Evolutionary conservation across 2,329 filamentous ascomycete genomes (phyloP).

Genomic region (Colletotrichum incanum): DNA sequence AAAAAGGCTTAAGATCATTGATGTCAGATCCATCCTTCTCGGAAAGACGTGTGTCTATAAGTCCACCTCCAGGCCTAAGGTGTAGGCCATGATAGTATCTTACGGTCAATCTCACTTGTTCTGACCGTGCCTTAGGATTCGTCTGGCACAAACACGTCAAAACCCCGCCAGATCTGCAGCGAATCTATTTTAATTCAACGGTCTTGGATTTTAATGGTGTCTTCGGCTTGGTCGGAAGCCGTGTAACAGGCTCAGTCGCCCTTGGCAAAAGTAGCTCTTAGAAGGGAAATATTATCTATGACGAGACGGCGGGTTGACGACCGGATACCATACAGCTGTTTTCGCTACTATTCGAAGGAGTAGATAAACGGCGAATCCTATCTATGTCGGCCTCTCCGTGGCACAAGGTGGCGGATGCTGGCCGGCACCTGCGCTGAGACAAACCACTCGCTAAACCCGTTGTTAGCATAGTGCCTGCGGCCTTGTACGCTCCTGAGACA

Average conservation of each 20-base stretch:
- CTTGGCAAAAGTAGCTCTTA: constrained; percentile 45
- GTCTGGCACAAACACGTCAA: neutral
- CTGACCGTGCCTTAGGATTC: neutral
- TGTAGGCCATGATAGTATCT: neutral
- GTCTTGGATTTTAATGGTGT: constrained; percentile 44
- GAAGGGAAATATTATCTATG: constrained; percentile 40
- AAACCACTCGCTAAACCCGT: constrained; percentile 50
- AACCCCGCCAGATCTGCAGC: constrained; percentile 19
- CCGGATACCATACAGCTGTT: neutral
- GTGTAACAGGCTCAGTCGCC: constrained; percentile 50
- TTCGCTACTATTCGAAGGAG: neutral
- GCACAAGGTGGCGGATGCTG: neutral
- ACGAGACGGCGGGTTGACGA: constrained; percentile 43
- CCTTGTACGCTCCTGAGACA: constrained; percentile 43
- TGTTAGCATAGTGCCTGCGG: constrained; percentile 28
- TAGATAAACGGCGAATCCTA: neutral
- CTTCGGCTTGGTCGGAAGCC: constrained; percentile 46
- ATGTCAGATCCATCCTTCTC: neutral
- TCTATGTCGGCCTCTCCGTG: neutral
- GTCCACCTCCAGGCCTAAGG: neutral
- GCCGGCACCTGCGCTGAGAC: constrained; percentile 49
- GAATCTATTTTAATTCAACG: neutral
- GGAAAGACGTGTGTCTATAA: neutral
- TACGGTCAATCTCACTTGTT: neutral
- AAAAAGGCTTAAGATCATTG: no score